Evolutionary conservation across 2,329 filamentous ascomycete species (phyloP), one percentile per base, ranked within the genome.

Genomic region (Aschersonia sp.): DNA sequence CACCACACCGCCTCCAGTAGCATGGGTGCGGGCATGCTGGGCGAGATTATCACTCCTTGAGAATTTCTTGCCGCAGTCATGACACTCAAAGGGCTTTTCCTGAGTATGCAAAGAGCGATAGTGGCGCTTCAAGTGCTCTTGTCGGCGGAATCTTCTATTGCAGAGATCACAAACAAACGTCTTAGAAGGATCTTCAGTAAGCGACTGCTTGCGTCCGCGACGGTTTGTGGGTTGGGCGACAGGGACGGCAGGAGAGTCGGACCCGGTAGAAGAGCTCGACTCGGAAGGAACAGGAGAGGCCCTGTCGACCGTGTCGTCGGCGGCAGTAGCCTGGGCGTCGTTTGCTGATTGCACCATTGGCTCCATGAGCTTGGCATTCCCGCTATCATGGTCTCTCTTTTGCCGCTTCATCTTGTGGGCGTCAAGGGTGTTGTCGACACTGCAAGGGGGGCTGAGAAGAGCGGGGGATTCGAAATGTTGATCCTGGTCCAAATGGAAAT

Each of bases 1-100:
- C 59, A 94, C 82, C 55, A 96, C 85, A 51, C 89, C 86, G 52
- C 89, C 88, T 50, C 82, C 84, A 31, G 43, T 48, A 49, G 89
- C 89, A 61, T 98, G 92, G 4, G 92, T 98, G 53, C 92, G 82
- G 54, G 92, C 84, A 64, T 98, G 92, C 70, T 98, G 92, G 30
- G 89, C 86, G 12, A 98, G 78, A 73, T 98, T 98, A 70, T 98
- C 92, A 58, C 87, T 94, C 59, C 92, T 84, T 28, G 91, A 97
- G 72, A 97, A 98, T 74, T 94, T 96, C 84, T 98, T 98, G 58
- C 92, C 91, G 61, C 92, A 98, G 71, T 98, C 91, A 55, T 82
- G 79, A 75, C 92, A 98, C 71, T 94, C 88, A 60, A 97, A 98
- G 4, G 92, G 92, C 81, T 97, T 98, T 65, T 97, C 92, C 62